Conservation (phyloP, 257 asterid species). For the Handroanthus guayacan region DNA sequence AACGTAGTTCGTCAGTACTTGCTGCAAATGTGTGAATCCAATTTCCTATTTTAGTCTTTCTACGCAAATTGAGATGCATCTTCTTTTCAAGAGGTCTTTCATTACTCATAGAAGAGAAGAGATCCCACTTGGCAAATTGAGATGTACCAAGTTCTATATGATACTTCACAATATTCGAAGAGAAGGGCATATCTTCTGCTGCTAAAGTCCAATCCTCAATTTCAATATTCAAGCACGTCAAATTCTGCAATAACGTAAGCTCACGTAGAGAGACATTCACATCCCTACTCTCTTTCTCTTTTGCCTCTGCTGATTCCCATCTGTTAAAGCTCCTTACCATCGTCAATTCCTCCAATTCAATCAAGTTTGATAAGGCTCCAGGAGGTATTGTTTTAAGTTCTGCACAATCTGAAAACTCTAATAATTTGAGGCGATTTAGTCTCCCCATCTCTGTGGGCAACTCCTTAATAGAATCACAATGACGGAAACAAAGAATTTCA, state of each 20-base stretch:
- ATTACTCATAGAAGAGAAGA: too few relatives aligned
- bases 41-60: background rate
- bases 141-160: background rate
- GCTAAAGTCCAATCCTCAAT: background rate
- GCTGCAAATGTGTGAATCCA: background rate
- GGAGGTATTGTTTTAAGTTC: background rate
- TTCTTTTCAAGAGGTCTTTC: background rate
- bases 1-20: background rate
- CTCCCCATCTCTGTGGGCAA: conserved; percentile 10
- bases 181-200: background rate
- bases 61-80: background rate
- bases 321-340: background rate
- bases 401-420: background rate
- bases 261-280: background rate
- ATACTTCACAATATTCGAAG: background rate
- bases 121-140: too few relatives aligned
- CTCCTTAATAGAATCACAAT: background rate
- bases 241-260: background rate
- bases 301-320: background rate
- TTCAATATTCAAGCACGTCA: background rate
- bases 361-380: conserved; percentile 14
- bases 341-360: conserved; percentile 19
- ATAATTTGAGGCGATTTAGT: background rate
- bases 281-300: background rate
- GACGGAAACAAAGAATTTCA: conserved; percentile 15